Base-by-base conservation (phyloP, 2,329 filamentous ascomycete genomes). In the Fusarium sp. region DNA sequence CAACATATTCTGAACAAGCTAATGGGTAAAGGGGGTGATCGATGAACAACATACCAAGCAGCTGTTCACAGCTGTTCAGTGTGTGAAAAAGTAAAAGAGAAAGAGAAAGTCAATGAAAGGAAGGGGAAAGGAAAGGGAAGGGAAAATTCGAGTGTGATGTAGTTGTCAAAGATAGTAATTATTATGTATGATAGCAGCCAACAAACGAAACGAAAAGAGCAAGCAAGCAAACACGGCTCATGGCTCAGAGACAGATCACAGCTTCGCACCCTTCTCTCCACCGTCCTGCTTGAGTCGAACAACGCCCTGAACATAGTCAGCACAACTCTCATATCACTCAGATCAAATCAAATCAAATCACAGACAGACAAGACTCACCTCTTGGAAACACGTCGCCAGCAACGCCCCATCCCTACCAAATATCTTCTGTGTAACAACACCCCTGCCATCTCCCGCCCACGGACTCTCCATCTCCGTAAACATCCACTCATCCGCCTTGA, bases 321-420 rank as follows among this genome's bases (percentile, higher is more conserved):
- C 57, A 75, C n/a, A 26, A 30, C 22, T 41, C 45, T 31, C 61
- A 41, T 6, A 16, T n/a, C n/a, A 26, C 13, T 26, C 13, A 35
- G 15, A 16, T 22, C 39, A 57, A 3, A 57, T 30, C 13, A 56
- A 12, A 33, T 12, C 31, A 35, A 35, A 35, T 35, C 33, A 35
- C n/a, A n/a, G n/a, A n/a, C 41, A 59, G 54, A 79, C 83, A 45
- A 62, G 58, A 79, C 85, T 83, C 70, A 88, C 93, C 88, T 96
- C 93, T 82, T 96, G 93, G 65, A 93, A 88, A 80, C 93, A 95
- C 36, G 90, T 95, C 31, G 93, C 93, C 78, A 96, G 83, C 81
- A 96, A 81, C 31, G 86, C 91, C 28, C 93, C 93, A 69, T 95
- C 91, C 73, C 84, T 85, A 31, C 88, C 87, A 79, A 91, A 95